Evolutionary conservation across 306 rosid species (phyloP), one percentile per base, ranked within the genome.

Genomic region (Cucumis hystrix): DNA sequence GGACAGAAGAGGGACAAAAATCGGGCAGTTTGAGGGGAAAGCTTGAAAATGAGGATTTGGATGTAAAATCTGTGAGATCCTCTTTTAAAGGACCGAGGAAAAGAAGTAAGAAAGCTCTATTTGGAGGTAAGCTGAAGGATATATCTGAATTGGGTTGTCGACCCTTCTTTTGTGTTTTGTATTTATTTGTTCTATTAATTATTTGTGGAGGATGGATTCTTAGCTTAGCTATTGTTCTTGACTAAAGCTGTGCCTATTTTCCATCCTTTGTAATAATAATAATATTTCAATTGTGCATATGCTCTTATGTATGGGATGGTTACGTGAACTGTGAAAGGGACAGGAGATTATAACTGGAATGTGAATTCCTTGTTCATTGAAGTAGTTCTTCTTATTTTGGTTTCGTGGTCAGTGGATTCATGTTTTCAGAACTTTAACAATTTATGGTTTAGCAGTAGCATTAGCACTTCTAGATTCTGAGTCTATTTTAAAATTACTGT

Each of bases 1-100:
- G 93, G 83, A 89, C 96, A 45, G 96, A 90, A 81, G 91, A 87
- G 76, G 90, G 88, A 78, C 88, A 88, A 51, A 88, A 75, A 39
- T 57, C 66, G 12, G 80, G 77, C 84, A 80, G 87, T 82, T 64
- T 79, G 81, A 87, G 89, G 81, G 85, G 88, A 65, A 84, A 82
- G 49, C 67, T 82, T 70, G 86, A 85, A 81, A 74, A 76, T 85
- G 88, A 80, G 81, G 83, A 86, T 85, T 74, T 80, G 14, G 82
- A 82, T 80, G 85, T 74, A 39, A 86, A 88, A 83, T 65, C 62
- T 65, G 82, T 80, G 30, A 85, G 88, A 77, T 80, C 90, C 78
- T 84, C 88, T 79, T 79, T 78, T 55, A 92, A 87, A 83, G 87
- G 88, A 78, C 71, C 70, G 56, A 81, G 87, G 81, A 94, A 83